Base-by-base conservation (phyloP, 2,329 filamentous ascomycete species). In the Fusarium sp. region DNA sequence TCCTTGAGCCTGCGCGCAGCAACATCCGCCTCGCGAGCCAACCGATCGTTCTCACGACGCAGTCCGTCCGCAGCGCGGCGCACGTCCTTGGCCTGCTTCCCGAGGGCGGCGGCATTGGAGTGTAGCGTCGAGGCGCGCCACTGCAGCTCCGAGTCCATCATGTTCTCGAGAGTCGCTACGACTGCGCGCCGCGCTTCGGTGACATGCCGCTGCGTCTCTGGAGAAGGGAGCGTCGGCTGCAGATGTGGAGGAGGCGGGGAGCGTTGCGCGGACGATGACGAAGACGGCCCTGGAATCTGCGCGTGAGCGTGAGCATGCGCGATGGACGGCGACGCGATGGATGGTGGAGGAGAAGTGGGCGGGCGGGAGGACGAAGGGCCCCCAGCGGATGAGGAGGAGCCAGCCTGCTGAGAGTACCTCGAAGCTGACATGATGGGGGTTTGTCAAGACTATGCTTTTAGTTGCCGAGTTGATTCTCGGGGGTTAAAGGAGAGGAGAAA, bases 1-100 rank as follows among this genome's bases (percentile, higher is more conserved):
- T 95, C 93, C 84, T 95, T 95, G 68, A 96, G 85, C 78, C 88
- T 88, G 74, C 88, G 87, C 54, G 89, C 88, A 39, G 92, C 91
- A 67, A 87, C 88, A 75, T 89, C 88, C 6, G 91, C 91, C 76
- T 94, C 86, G 74, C 88, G 88, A 74, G 90, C 88, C 79, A 94
- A 88, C 82, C 90, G 89, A 71, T 92, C 90, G 60, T 88, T 92
- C 80, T 95, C 92, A 74, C 88, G 87, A 58, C 88, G 85, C 81
- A 95, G 82, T 3, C 82, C 88, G 2, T 86, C 88, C 7, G 91
- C 91, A 69, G 91, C 90, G 68, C 87, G 88, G 61, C 83, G 84
- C 39, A 95, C 86, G 71, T 92, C 91, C 62, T 87, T 86, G 82
- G 94, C 92, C 84, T 96, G 94, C 79, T 86, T 87, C 43, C 86